Evolutionary conservation across 164 flowering plant species (phyloP).

Genomic region (Berberis thunbergii): DNA sequence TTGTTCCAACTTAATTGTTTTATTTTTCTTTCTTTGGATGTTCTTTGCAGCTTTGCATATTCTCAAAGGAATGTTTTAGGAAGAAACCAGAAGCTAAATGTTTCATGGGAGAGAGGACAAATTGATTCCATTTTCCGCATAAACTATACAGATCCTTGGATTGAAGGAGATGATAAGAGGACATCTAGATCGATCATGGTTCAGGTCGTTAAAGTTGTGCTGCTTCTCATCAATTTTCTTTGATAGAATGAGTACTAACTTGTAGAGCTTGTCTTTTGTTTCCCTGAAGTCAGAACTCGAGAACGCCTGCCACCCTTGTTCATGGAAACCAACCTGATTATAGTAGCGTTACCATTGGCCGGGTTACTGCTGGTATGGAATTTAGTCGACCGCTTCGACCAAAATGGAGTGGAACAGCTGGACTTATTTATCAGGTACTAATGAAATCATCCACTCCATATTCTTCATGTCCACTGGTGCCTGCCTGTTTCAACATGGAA

Average conservation of each 20-base stretch:
- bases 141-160: constrained; percentile 95
- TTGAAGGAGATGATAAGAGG: constrained; percentile 96
- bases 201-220: constrained; percentile 43
- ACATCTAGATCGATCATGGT: constrained; percentile 85
- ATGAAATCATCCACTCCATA: too few relatives aligned
- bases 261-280: not conserved
- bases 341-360: constrained; percentile 62
- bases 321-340: constrained; percentile 69
- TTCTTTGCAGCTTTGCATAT: constrained; percentile 79
- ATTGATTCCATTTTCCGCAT: constrained; percentile 85
- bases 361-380: constrained; percentile 85
- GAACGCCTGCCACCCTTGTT: constrained; percentile 87
- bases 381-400: constrained; percentile 88
- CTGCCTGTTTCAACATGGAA: too few relatives aligned
- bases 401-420: constrained; percentile 94
- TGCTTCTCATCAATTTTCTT: not conserved
- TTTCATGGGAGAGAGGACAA: constrained; percentile 93
- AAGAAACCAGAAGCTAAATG: constrained; percentile 85
- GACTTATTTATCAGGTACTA: constrained; percentile 80
- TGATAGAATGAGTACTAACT: not conserved
- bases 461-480: too few relatives aligned
- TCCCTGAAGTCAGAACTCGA: constrained; percentile 53
- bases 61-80: constrained; percentile 94
- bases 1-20: not conserved
- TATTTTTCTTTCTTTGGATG: constrained; percentile 5